These are phyloP conservation scores for Ceratorhiza oryzae-sativae DNA, from an alignment of 1,284 basidiomycete species.

Conservation along the genomic window DNA sequence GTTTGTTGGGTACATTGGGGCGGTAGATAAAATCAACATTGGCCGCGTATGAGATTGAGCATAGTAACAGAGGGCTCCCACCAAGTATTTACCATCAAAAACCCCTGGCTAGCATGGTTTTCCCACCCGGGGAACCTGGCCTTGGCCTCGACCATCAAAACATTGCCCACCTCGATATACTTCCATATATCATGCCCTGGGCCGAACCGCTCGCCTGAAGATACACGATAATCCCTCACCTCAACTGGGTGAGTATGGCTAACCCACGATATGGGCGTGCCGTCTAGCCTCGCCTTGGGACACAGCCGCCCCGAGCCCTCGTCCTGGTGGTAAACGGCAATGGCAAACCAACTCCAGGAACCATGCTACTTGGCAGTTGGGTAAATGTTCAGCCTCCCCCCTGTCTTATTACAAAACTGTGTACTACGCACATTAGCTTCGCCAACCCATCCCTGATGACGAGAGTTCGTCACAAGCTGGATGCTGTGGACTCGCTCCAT, in stretches of 20 bases:
- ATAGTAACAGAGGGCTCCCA: slow-evolving; percentile 26
- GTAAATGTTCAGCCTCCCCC: neutral
- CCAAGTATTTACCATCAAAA: slow-evolving; percentile 3
- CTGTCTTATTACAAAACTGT: too few relatives aligned
- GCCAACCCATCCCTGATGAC: slow-evolving; percentile 31
- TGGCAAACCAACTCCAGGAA: slow-evolving; percentile 33
- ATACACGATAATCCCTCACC: neutral
- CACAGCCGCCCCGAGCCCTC: neutral
- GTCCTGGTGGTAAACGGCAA: neutral
- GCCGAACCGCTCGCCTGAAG: neutral
- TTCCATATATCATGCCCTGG: slow-evolving; percentile 3
- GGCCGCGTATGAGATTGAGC: neutral
- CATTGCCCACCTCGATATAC: slow-evolving; percentile 6
- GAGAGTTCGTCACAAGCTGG: slow-evolving; percentile 7
- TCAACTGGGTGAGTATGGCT: slow-evolving; percentile 15
- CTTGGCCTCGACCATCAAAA: neutral
- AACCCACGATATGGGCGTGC: neutral
- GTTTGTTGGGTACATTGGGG: too few relatives aligned
- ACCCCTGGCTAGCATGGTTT: neutral
- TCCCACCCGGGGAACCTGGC: slow-evolving; percentile 3
- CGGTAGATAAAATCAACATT: neutral
- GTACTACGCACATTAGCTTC: neutral
- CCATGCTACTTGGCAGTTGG: neutral
- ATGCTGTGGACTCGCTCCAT: slow-evolving; percentile 1
- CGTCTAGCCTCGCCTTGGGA: neutral